Evolutionary conservation across 257 asterid genomes (phyloP).

Genomic region (Plectranthus barbatus): DNA sequence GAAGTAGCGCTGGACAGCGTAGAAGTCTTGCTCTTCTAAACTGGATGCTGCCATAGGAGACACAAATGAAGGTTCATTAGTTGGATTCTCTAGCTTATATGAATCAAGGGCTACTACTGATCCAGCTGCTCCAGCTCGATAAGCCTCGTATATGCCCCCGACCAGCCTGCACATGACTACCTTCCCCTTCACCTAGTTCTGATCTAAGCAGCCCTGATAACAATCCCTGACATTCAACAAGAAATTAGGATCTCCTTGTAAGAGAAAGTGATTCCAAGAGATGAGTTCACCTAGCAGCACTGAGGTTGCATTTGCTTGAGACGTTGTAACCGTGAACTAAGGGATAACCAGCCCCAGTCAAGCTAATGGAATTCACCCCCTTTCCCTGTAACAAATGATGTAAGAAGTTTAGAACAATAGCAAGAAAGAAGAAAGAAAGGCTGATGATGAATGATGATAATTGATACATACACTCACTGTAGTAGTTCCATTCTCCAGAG

Average conservation of each 20-base stretch:
- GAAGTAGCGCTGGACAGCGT: not conserved
- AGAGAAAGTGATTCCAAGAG: not conserved
- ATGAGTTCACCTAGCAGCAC: not conserved
- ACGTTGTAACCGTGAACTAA: slow-evolving; percentile 12
- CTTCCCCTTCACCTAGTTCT: slow-evolving; percentile 16
- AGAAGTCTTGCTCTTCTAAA: not conserved
- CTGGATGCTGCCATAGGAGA: slow-evolving; percentile 9
- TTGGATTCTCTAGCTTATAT: no score
- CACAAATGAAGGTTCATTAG: not conserved
- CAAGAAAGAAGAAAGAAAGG: no score
- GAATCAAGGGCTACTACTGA: not conserved
- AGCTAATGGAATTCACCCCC: slow-evolving; percentile 16
- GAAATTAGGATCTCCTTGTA: not conserved
- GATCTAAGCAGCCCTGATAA: not conserved
- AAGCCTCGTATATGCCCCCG: not conserved
- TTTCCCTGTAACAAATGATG: slow-evolving; percentile 16
- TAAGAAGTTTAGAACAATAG: no score
- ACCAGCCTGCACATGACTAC: slow-evolving; percentile 2
- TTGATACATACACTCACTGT: no score
- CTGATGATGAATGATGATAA: no score
- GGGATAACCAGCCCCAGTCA: slow-evolving; percentile 7
- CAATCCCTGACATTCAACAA: slow-evolving; percentile 6
- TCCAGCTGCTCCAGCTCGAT: not conserved
- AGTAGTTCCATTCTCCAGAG: slow-evolving; percentile 17
- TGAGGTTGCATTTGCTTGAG: not conserved